These are phyloP conservation scores for Pseudoperonospora humuli DNA, from an alignment of 352 stramenopile genomes.

Conservation along the genomic window DNA sequence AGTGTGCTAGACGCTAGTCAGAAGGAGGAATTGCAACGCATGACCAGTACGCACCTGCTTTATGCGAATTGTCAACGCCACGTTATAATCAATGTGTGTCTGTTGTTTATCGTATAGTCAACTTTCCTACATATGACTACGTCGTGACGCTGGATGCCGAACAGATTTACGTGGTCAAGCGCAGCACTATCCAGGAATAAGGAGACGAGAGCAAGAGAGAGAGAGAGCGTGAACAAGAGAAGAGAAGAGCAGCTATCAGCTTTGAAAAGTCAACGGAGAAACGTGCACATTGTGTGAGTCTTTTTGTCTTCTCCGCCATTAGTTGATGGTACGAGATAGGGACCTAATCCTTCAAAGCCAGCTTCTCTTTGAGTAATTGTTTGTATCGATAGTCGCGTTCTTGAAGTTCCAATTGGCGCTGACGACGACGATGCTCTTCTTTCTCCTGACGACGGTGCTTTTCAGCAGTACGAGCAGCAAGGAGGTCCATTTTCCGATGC, in stretches of 20 bases:
- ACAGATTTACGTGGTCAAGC: constrained; percentile 75
- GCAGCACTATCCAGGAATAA: constrained; percentile 28
- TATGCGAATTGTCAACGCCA: neutral
- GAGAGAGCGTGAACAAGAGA: neutral
- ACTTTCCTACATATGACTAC: constrained; percentile 58
- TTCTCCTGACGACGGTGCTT: no score
- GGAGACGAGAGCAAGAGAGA: constrained; percentile 1
- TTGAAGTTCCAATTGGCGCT: no score
- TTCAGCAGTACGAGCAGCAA: no score
- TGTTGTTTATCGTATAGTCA: constrained; percentile 26
- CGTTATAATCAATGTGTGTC: neutral
- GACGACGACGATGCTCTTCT: no score
- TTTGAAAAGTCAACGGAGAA: neutral
- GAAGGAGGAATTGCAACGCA: constrained; percentile 53
- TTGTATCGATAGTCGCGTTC: no score
- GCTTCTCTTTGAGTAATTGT: constrained; percentile 71
- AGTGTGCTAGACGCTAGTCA: constrained; percentile 44
- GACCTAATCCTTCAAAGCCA: constrained; percentile 43
- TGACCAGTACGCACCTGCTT: constrained; percentile 38
- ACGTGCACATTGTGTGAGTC: neutral
- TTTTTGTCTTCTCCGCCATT: neutral
- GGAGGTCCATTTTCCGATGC: no score
- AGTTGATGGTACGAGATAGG: constrained; percentile 14
- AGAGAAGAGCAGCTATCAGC: no score
- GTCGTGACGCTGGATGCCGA: constrained; percentile 53